Base-by-base conservation (phyloP, 768 basidiomycete species). In the Mycena galopus region DNA sequence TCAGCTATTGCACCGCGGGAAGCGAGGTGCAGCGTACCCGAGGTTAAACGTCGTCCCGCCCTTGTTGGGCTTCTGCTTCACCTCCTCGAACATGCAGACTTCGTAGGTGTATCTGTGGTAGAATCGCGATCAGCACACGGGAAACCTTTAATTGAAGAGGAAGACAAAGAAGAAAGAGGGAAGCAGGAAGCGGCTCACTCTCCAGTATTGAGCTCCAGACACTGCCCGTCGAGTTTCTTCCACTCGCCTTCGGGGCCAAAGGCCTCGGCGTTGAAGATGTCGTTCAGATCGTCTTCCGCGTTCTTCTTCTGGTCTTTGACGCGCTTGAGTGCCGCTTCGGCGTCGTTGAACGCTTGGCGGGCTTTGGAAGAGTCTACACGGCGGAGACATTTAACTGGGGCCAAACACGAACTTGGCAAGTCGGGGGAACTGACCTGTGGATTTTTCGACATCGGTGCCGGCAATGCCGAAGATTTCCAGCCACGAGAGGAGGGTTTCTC, bases 141-240 rank as follows among this genome's bases (percentile, higher is more conserved):
- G n/a, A 39, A 16, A 23, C 12, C 25, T 23, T 30, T 5, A 6
- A 70, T 60, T 30, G 5, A 64, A 11, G 2, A 42, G 35, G 8
- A 37, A 7, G 35, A 37, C 14, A 14, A 37, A 37, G 35, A 37
- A 37, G 35, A 37, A 37, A 37, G 35, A 37, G 14, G 14, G 35
- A 6, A 14, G 17, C 1, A 29, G 17, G 4, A 35, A 32, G 10
- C 11, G 14, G 92, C 96, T 79, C 77, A 98, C 95, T 98, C 97
- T 86, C 98, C 97, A 6, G 89, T 86, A 65, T 97, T 90, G 78
- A 91, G 93, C 78, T 91, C 89, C 16, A 99, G 79, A 77, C 97
- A 99, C 1, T 86, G 84, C 7, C 89, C 88, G 25, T 97, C 93
- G 8, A 99, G 88, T 83, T 97, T 98, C 87, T 97, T 97, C 96